Conservation (phyloP, 352 stramenopile species). For the Phytopythium montanum region DNA sequence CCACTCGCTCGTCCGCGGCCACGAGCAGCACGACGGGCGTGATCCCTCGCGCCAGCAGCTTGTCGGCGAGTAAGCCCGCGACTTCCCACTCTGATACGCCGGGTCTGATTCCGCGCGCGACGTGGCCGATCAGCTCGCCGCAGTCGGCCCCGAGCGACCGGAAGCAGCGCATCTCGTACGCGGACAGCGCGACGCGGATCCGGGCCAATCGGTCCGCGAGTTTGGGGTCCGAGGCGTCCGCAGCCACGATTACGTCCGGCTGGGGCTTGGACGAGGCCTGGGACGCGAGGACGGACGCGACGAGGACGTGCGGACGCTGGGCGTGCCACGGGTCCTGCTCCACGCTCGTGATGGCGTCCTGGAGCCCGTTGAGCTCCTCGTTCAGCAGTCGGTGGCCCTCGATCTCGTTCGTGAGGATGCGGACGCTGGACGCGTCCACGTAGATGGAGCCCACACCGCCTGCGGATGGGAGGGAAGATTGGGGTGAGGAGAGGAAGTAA, state of each 20-base stretch:
- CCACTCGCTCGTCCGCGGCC: slow-evolving; percentile 59
- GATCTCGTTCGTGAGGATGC: slow-evolving; percentile 70
- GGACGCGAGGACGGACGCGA: slow-evolving; percentile 31
- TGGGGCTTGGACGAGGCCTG: slow-evolving; percentile 18
- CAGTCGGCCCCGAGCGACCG: slow-evolving; percentile 54
- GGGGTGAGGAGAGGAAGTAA: neutral
- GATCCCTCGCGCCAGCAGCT: slow-evolving; percentile 40
- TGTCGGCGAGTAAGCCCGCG: slow-evolving; percentile 30
- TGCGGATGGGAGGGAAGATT: slow-evolving; percentile 9
- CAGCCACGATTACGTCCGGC: slow-evolving; percentile 21
- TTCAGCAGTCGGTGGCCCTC: slow-evolving; percentile 69
- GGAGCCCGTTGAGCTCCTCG: slow-evolving; percentile 58
- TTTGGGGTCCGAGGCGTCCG: slow-evolving; percentile 23
- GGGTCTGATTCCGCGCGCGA: slow-evolving; percentile 35
- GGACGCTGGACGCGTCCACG: slow-evolving; percentile 41
- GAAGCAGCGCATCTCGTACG: slow-evolving; percentile 54
- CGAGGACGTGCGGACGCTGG: slow-evolving; percentile 18
- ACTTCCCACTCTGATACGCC: slow-evolving; percentile 60
- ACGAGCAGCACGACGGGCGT: slow-evolving; percentile 57
- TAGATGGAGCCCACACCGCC: slow-evolving; percentile 61
- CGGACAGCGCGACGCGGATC: slow-evolving; percentile 43
- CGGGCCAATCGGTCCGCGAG: slow-evolving; percentile 28
- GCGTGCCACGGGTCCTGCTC: slow-evolving; percentile 57
- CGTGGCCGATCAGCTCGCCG: slow-evolving; percentile 53
- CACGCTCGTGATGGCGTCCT: slow-evolving; percentile 29